Evolutionary conservation across 1,284 basidiomycete species (phyloP), one percentile per base, ranked within the genome.

Genomic region (Marasmius tenuissimus): DNA sequence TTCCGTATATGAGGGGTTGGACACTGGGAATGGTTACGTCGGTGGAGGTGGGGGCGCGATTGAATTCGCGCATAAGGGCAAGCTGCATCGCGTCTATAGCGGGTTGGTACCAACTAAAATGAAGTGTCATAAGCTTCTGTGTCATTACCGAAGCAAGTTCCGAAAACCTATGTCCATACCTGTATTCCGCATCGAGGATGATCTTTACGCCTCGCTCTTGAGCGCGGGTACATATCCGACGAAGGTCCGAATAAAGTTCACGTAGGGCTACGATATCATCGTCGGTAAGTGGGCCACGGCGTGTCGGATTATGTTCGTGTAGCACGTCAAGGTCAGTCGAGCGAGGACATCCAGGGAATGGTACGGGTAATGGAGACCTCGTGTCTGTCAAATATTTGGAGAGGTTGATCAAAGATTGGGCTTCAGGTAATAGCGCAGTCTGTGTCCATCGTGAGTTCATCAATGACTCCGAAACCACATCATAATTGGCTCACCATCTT

Each of bases 181-280:
- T 89, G 71, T 94, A 85, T 70, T 96, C 94, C 6, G 94, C 93
- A 69, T 96, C 94, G 51, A 96, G 78, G 56, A 92, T 85, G 45
- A 96, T 76, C 66, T 81, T 81, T 0, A 93, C 82, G 1, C 81
- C 81, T 38, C 85, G 77, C 58, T 85, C 77, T 69, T 83, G 76
- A 0, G 91, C 93, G 52, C 76, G 81, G 6, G 75, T 66, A 66
- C 88, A 89, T 61, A 94, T 86, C 51, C 74, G 74, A 34, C 78
- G 71, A 63, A 95, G 75, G 70, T 89, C 83, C 8, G 76, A 69
- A 71, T 86, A 84, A 1, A 95, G 75, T 14, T 85, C 83, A 10
- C 76, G 80, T 37, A 95, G 78, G 35, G 83, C 81, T 2, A 69
- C 71, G 33, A 93, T 73, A 67, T 96, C 91, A 9, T 79, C 74